These are phyloP conservation scores for Cyberlindnera mrakii DNA, from an alignment of 805 yeast genomes.

Conservation along the genomic window DNA sequence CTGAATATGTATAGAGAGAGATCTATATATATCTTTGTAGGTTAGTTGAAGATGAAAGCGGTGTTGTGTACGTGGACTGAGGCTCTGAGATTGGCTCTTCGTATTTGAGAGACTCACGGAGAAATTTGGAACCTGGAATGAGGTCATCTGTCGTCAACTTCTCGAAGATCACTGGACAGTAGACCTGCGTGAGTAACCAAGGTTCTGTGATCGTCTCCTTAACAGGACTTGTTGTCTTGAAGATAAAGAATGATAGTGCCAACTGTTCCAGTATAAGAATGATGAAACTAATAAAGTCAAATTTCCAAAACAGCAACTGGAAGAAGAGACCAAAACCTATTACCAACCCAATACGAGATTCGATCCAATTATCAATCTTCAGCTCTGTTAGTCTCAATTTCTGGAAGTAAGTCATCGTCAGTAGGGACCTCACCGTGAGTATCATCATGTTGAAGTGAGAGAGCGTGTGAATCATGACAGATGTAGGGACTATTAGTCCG, in stretches of 20 bases:
- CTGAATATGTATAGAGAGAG: background rate
- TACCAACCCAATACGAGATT: slow-evolving; percentile 14
- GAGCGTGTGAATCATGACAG: background rate
- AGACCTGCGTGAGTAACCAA: slow-evolving; percentile 14
- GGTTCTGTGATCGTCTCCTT: slow-evolving; percentile 14
- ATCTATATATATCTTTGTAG: background rate
- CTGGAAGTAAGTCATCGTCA: slow-evolving; percentile 15
- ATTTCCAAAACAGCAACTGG: background rate
- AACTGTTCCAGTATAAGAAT: slow-evolving; percentile 14
- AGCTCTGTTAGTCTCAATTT: slow-evolving; percentile 7
- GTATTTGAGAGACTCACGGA: background rate
- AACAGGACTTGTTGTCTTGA: slow-evolving; percentile 11
- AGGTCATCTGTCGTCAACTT: slow-evolving; percentile 1
- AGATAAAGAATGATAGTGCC: slow-evolving; percentile 11
- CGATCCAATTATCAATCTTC: slow-evolving; percentile 16
- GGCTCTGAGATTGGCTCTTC: slow-evolving; percentile 1
- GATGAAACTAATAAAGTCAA: slow-evolving; percentile 8
- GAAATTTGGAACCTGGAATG: background rate
- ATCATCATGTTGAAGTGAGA: slow-evolving; percentile 6
- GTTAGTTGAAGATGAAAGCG: background rate
- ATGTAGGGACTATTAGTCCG: slow-evolving; percentile 7
- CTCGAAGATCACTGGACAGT: slow-evolving; percentile 6
- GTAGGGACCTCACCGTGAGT: slow-evolving; percentile 6
- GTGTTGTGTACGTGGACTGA: slow-evolving; percentile 3
- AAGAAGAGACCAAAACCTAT: slow-evolving; percentile 15